Base-by-base conservation (phyloP, 2,329 filamentous ascomycete genomes). In the Aspergillus pseudoterreus region DNA sequence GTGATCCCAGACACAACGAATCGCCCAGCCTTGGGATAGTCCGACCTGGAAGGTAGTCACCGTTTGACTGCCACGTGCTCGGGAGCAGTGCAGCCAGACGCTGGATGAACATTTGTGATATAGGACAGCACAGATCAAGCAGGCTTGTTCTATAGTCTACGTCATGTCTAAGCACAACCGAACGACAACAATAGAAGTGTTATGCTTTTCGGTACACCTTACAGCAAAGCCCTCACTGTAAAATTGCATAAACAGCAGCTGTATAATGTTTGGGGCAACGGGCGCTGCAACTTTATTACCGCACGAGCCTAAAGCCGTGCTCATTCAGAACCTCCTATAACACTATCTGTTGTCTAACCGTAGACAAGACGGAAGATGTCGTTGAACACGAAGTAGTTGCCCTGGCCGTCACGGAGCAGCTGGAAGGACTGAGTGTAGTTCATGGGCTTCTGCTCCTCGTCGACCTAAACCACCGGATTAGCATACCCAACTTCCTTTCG, bases 291-390 rank as follows among this genome's bases (percentile, higher is more conserved):
- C 49, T 52, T 60, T 53, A 58, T 58, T 48, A 59, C 52, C 43
- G 52, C 58, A 57, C 50, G 59, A 49, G 52, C 35, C 33, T 41
- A 27, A 46, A 42, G 35, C 27, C 22, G 17, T 43, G 30, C 30
- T 24, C 19, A 32, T 22, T 46, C 35, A 38, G 35, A 38, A 38
- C 35, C 14, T 38, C 15, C 2, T 17, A 17, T 38, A n/a, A 17
- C 35, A 38, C 11, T n/a, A 38, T 17, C 15, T 38, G 14, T 17
- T 38, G 15, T 38, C 6, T 38, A 44, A 41, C 43, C 43, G 74
- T 88, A 92, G 62, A 96, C 82, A 56, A 97, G 83, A 76, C 89
- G 89, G 85, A 97, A 97, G 71, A 97, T 77, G 73, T 97, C 92
- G 80, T 97, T 96, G 78, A 86, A 86, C 70, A 97, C 88, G 72